Conservation (phyloP, 768 basidiomycete species). For the Auriculariales sp. region DNA sequence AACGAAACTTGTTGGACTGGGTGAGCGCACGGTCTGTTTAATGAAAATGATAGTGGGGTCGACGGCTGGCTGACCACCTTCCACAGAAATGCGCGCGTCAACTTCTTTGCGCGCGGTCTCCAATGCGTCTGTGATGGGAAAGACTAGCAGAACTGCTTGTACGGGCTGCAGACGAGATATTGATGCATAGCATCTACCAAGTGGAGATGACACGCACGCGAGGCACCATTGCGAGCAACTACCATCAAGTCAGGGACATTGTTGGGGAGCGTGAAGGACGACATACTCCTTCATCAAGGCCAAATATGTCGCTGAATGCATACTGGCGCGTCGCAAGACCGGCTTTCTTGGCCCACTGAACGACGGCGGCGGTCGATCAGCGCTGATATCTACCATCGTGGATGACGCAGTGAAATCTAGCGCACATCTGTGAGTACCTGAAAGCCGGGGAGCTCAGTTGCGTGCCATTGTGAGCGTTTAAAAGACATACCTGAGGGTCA, state of each 20-base stretch:
- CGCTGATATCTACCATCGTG: not conserved
- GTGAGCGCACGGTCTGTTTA: slow-evolving; percentile 62
- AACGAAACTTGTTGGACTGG: not conserved
- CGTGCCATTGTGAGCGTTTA: not conserved
- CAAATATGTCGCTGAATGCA: slow-evolving; percentile 58
- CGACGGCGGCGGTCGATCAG: not conserved
- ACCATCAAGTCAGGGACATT: not conserved
- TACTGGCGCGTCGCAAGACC: slow-evolving; percentile 37
- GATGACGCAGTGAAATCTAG: too few species aligned
- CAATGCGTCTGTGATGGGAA: slow-evolving; percentile 47
- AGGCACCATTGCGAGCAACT: not conserved
- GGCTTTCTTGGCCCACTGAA: slow-evolving; percentile 55
- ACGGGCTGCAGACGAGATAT: slow-evolving; percentile 37
- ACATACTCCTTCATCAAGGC: slow-evolving; percentile 50
- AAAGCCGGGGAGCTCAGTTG: not conserved
- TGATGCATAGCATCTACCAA: not conserved
- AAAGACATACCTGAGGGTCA: not conserved
- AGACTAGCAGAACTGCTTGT: slow-evolving; percentile 75
- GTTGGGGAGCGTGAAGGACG: not conserved
- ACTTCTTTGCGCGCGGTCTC: slow-evolving; percentile 41
- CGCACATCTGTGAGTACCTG: not conserved
- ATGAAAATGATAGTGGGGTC: slow-evolving; percentile 70
- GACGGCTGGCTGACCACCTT: slow-evolving; percentile 27
- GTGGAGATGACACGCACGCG: not conserved
- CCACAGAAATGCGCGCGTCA: slow-evolving; percentile 36